A percentile compares a stretch with the other conserved stretches of the same genome.
Evolutionary conservation across 2,329 filamentous ascomycete genomes (phyloP).

Genomic region (Emergomyces pasteurianus): DNA sequence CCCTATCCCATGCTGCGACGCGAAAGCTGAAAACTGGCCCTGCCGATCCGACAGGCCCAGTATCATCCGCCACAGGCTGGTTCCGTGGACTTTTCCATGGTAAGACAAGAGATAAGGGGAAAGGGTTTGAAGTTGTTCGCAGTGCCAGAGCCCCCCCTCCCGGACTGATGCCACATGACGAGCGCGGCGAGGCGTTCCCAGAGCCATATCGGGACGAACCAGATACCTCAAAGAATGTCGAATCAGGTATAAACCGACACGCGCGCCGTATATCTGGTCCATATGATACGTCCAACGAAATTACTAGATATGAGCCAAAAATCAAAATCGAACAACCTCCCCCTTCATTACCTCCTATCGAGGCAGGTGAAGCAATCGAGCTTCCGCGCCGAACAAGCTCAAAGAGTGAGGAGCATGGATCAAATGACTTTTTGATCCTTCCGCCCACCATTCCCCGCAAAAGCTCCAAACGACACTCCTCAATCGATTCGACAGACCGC

Average conservation of each 20-base stretch:
- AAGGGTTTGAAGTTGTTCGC: slow-evolving; percentile 92
- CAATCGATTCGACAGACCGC: slow-evolving; percentile 9
- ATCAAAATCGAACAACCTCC: slow-evolving; percentile 14
- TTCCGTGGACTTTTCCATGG: slow-evolving; percentile 66
- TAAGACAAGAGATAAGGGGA: slow-evolving; percentile 87
- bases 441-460: slow-evolving; percentile 56
- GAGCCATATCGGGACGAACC: slow-evolving; percentile 52
- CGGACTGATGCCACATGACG: slow-evolving; percentile 44
- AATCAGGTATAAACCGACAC: slow-evolving; percentile 12
- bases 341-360: slow-evolving; percentile 49
- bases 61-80: slow-evolving; percentile 83
- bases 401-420: slow-evolving; percentile 40
- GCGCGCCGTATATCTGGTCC: background rate
- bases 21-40: slow-evolving; percentile 86
- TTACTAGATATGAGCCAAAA: slow-evolving; percentile 8
- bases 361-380: slow-evolving; percentile 48
- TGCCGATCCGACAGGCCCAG: slow-evolving; percentile 83
- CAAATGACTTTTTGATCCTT: slow-evolving; percentile 25
- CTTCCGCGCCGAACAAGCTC: slow-evolving; percentile 53
- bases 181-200: slow-evolving; percentile 46
- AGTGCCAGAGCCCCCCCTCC: slow-evolving; percentile 76
- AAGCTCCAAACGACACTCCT: slow-evolving; percentile 50
- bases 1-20: slow-evolving; percentile 68
- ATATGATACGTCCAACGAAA: slow-evolving; percentile 13
- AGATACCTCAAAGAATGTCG: slow-evolving; percentile 17